These are phyloP conservation scores for Xylaria sp. DNA, from an alignment of 2,329 filamentous ascomycete species.

Conservation along the genomic window DNA sequence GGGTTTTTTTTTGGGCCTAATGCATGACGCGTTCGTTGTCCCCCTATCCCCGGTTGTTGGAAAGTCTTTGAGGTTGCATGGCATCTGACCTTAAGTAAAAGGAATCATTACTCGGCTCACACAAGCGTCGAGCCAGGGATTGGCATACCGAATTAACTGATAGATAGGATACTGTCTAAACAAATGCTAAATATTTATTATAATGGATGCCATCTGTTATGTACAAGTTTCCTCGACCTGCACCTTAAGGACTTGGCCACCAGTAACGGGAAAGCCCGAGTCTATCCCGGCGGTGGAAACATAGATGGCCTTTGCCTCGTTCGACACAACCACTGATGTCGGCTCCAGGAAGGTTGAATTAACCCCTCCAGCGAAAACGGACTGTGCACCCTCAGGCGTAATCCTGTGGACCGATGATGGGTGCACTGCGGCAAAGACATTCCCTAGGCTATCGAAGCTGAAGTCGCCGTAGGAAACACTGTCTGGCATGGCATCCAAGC, in stretches of 20 bases:
- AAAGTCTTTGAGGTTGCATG: neutral
- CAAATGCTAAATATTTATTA: neutral
- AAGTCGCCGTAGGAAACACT: constrained; percentile 36
- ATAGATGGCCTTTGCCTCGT: constrained; percentile 34
- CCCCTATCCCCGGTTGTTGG: neutral
- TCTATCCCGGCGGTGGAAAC: constrained; percentile 37
- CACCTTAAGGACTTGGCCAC: constrained; percentile 35
- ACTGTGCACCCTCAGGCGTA: constrained; percentile 35
- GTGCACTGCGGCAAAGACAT: constrained; percentile 36
- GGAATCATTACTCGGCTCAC: neutral
- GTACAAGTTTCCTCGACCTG: neutral
- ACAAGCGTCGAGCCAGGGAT: neutral
- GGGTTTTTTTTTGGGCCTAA: too few relatives aligned
- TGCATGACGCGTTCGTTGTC: too few relatives aligned
- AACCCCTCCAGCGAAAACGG: constrained; percentile 25
- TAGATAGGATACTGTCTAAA: neutral
- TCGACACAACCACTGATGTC: constrained; percentile 35
- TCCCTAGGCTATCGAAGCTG: constrained; percentile 36
- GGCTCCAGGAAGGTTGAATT: constrained; percentile 32
- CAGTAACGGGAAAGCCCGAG: constrained; percentile 21
- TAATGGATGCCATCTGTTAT: neutral
- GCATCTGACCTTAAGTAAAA: neutral
- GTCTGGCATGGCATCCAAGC: neutral
- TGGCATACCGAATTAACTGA: neutral
- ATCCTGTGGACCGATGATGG: constrained; percentile 37